These are phyloP conservation scores for Apodospora peruviana DNA, from an alignment of 495 filamentous ascomycete species.

Conservation along the genomic window DNA sequence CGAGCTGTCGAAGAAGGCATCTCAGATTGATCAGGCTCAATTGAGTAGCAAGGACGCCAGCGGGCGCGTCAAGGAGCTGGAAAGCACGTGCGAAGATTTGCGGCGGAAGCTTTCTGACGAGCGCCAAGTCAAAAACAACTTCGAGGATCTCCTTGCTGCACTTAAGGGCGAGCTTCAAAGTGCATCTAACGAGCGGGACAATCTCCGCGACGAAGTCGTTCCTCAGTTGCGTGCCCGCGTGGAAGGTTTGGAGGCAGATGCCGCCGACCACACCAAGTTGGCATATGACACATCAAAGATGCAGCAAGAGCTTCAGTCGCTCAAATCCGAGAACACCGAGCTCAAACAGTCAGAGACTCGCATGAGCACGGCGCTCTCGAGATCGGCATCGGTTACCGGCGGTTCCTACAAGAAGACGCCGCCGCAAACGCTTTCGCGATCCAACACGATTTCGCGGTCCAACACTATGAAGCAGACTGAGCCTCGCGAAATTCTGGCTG, in stretches of 20 bases:
- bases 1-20: conserved; percentile 69
- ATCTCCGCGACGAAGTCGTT: conserved; percentile 80
- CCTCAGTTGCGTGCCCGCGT: conserved; percentile 65
- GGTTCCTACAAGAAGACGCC: conserved; percentile 17
- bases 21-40: conserved; percentile 45
- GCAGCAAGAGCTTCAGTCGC: conserved; percentile 70
- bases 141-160: conserved; percentile 82
- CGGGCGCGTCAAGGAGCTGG: conserved; percentile 66
- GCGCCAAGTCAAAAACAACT: conserved; percentile 82
- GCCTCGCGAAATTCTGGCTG: conserved; percentile 63
- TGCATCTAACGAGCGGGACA: conserved; percentile 82
- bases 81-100: conserved; percentile 71
- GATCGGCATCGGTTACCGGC: conserved; percentile 40
- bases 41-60: conserved; percentile 41
- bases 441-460: conserved; percentile 57
- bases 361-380: conserved; percentile 29
- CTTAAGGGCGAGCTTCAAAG: conserved; percentile 77
- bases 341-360: conserved; percentile 19
- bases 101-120: conserved; percentile 80
- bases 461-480: conserved; percentile 58
- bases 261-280: conserved; percentile 59
- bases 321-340: conserved; percentile 59
- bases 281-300: conserved; percentile 70
- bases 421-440: conserved; percentile 46
- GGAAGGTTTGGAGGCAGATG: conserved; percentile 70